Evolutionary conservation across 2,329 filamentous ascomycete genomes (phyloP).

Genomic region (Alternaria brassicae): DNA sequence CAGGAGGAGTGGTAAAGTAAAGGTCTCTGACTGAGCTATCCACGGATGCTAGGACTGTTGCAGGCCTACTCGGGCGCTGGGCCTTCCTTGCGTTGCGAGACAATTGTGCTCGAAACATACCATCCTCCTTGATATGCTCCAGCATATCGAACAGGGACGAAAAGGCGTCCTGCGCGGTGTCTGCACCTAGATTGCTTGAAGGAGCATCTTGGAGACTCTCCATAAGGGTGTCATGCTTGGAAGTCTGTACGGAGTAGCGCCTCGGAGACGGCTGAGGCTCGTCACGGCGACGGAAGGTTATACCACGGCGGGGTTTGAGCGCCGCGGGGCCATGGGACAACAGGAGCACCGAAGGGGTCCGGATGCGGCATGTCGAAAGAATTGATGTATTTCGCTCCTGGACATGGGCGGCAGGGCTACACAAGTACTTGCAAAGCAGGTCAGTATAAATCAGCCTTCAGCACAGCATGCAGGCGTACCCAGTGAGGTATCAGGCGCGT

Average conservation of each 20-base stretch:
- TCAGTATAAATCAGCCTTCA: constrained; percentile 2
- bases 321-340: background rate
- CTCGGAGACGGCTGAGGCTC: background rate
- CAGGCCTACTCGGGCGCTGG: constrained; percentile 29
- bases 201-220: background rate
- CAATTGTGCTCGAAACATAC: constrained; percentile 16
- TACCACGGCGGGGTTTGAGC: background rate
- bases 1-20: constrained; percentile 22
- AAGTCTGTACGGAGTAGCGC: background rate
- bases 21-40: constrained; percentile 22
- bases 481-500: constrained; percentile 22
- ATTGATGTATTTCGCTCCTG: background rate
- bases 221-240: background rate
- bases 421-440: background rate
- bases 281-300: constrained; percentile 9
- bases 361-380: background rate
- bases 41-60: constrained; percentile 31
- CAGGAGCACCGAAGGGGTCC: background rate
- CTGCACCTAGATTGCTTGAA: background rate
- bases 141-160: background rate
- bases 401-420: background rate
- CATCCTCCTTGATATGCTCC: background rate
- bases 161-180: background rate
- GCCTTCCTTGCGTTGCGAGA: constrained; percentile 28
- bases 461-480: constrained; percentile 17